Conservation (phyloP, 176 grass and related monocot genomes). For the Saccharum officinarum region DNA sequence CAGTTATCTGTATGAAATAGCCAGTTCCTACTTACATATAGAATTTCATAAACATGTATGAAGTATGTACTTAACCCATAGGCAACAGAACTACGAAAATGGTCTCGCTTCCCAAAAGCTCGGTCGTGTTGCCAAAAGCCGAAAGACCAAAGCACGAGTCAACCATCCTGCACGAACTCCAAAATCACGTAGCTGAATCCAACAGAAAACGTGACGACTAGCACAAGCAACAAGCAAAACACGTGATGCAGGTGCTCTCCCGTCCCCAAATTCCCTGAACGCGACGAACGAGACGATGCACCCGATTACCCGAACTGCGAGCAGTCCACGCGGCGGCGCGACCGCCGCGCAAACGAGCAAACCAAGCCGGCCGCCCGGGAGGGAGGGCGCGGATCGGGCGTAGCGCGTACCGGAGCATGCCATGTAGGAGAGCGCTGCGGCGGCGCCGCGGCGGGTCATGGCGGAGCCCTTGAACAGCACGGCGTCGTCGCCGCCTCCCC, state of each 20-base stretch:
- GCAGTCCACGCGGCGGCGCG: neutral
- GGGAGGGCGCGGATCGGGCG: constrained; percentile 14
- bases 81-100: neutral
- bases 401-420: constrained; percentile 64
- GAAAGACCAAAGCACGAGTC: constrained; percentile 9
- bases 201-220: neutral
- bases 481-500: constrained; percentile 34
- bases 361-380: neutral
- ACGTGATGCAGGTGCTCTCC: constrained; percentile 8
- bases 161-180: constrained; percentile 25
- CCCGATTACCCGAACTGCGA: neutral
- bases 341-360: neutral
- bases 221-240: neutral
- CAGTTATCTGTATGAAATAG: neutral
- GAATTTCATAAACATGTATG: neutral
- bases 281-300: neutral
- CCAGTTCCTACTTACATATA: neutral
- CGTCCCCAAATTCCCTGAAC: neutral
- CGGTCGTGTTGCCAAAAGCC: neutral
- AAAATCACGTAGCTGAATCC: neutral
- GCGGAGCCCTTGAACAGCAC: constrained; percentile 77
- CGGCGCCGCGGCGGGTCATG: constrained; percentile 75
- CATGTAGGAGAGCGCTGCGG: constrained; percentile 97
- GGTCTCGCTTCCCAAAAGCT: neutral
- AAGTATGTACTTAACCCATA: neutral